phyloP scores from a whole-genome alignment of 2,329 filamentous ascomycete species.

The Exophiala xenobiotica region DNA sequence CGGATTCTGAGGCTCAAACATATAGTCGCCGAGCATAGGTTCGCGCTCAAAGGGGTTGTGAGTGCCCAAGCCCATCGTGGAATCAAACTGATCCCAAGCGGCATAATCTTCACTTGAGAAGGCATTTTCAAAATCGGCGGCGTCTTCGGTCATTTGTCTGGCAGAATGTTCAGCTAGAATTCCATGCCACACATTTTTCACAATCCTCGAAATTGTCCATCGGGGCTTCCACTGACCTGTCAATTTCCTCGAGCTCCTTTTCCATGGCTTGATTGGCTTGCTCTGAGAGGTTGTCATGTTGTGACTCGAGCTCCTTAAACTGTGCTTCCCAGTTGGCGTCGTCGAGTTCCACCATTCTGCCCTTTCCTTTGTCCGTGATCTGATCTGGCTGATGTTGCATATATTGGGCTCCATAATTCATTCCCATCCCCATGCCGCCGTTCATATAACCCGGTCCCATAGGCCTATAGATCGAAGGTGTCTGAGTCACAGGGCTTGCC shows the following conservation, averaged over 20 bases:
- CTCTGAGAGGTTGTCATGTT: constrained; percentile 55
- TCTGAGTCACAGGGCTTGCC: constrained; percentile 56
- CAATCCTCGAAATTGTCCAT: constrained; percentile 80
- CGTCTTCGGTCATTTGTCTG: constrained; percentile 64
- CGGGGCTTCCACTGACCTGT: constrained; percentile 73
- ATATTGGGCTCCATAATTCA: constrained; percentile 53
- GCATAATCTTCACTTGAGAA: constrained; percentile 71
- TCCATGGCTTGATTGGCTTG: constrained; percentile 75
- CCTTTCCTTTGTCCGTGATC: constrained; percentile 73
- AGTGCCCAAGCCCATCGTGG: constrained; percentile 56
- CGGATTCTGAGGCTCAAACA: constrained; percentile 92
- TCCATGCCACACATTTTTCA: constrained; percentile 67
- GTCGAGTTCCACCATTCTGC: constrained; percentile 80
- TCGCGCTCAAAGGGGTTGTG: constrained; percentile 58
- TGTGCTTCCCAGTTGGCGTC: constrained; percentile 95
- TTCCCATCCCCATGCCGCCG: constrained; percentile 52
- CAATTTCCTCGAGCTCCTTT: constrained; percentile 83
- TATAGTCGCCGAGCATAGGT: constrained; percentile 80
- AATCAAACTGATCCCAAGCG: constrained; percentile 75
- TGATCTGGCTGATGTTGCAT: constrained; percentile 43
- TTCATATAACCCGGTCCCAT: constrained; percentile 45
- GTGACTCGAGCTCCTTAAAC: constrained; percentile 68
- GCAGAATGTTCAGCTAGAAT: constrained; percentile 47
- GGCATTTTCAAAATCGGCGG: constrained; percentile 57
- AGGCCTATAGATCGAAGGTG: constrained; percentile 54